phyloP scores from a whole-genome alignment of 2,329 filamentous ascomycete species.

The Orbilia quercus region DNA sequence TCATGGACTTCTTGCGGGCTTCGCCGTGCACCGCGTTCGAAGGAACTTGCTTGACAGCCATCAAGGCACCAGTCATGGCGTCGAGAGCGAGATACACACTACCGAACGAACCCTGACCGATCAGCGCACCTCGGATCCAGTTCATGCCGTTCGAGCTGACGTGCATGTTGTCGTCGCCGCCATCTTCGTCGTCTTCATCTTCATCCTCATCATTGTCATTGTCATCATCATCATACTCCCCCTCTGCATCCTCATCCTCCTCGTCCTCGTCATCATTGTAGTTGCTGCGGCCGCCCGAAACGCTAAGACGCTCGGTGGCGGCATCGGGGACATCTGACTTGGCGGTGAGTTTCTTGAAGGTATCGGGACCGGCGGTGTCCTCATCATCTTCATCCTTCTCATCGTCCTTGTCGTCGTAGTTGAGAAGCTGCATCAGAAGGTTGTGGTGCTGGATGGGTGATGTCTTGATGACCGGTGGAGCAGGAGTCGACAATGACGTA shows the following conservation, averaged over 20 bases:
- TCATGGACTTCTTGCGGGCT: constrained; percentile 95
- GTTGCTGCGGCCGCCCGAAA: constrained; percentile 27
- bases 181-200: constrained; percentile 57
- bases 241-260: constrained; percentile 43
- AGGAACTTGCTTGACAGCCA: constrained; percentile 98
- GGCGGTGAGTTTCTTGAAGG: constrained; percentile 51
- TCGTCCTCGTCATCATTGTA: constrained; percentile 46
- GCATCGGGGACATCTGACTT: constrained; percentile 52
- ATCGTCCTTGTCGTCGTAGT: constrained; percentile 39
- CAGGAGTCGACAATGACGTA: not conserved
- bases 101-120: constrained; percentile 96
- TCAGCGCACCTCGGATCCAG: constrained; percentile 99
- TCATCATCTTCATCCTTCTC: constrained; percentile 46
- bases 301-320: constrained; percentile 34
- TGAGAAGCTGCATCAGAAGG: constrained; percentile 52
- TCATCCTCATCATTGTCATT: constrained; percentile 54
- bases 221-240: constrained; percentile 85
- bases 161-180: constrained; percentile 58
- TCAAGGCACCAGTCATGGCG: constrained; percentile 93
- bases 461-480: constrained; percentile 39
- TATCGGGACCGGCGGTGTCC: constrained; percentile 44
- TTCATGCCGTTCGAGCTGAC: constrained; percentile 86
- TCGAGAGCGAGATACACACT: constrained; percentile 95
- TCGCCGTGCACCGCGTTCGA: constrained; percentile 82
- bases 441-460: constrained; percentile 48